Evolutionary conservation across 169 alveolate species (phyloP), one percentile per base, ranked within the genome.

Genomic region (Eimeria zaria): DNA sequence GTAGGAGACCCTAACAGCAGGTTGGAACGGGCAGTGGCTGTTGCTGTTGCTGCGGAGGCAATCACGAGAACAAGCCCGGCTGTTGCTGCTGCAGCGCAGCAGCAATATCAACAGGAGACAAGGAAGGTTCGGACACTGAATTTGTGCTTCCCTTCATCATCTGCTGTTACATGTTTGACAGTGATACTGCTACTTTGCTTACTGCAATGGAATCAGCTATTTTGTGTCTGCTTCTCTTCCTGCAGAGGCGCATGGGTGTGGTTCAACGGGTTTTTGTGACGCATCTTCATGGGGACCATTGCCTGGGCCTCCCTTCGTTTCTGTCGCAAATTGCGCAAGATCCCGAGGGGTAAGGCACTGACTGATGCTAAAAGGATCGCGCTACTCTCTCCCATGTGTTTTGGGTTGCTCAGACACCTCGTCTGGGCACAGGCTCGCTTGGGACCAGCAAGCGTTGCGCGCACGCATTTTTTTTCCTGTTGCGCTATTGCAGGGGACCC

Each of bases 251-350:
- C 41, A 90, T 85, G 89, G 89, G 97, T 4, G 95, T 90, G 89
- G 91, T 95, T 30, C 93, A 81, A 67, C 84, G 84, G 74, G 97
- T 98, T 16, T 98, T 98, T 91, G 94, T 98, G 67, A 98, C 99
- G 6, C 99, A 98, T 87, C 76, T 98, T 80, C 99, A 98, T 96
- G 99, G 99, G 36, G 99, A 98, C 95, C 99, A 98, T 95, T 97
- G 98, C 67, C 95, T 97, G 39, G 99, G 99, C 22, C 62, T 98
- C 12, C 97, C 98, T 30, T 90, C 98, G 51, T 96, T 97, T 14
- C 96, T 97, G 48, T 93, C 98, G 14, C 97, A 96, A 97, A 62
- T 97, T 36, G 93, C 97, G 41, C 83, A 90, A 33, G 71, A 58
- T 53, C 89, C 95, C 36, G 81, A 64, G 85, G 73, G n/a, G 87